Conservation (phyloP, 345 rosid species). For the Citrus maxima region DNA sequence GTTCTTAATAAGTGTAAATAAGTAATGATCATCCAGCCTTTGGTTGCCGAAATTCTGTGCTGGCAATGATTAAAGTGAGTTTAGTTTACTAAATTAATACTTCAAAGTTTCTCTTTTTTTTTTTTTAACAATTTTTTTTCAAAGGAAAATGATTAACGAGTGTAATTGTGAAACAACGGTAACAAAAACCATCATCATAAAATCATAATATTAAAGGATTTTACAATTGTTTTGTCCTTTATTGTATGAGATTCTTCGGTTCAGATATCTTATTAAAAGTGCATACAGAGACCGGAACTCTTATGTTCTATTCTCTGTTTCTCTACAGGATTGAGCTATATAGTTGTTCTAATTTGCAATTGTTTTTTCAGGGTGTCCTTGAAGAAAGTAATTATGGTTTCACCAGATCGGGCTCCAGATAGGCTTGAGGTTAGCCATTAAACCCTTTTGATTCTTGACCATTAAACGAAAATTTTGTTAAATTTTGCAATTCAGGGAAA, state of each 20-base stretch:
- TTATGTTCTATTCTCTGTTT: neutral
- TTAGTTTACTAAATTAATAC: neutral
- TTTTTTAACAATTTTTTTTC: no score
- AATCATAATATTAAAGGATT: no score
- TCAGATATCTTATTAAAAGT: no score
- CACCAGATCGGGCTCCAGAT: slow-evolving; percentile 17
- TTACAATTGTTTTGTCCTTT: no score
- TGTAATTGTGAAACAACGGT: no score
- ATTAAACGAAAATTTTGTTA: neutral
- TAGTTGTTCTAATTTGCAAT: neutral
- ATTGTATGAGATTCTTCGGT: no score
- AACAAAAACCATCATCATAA: no score
- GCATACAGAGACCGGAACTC: neutral
- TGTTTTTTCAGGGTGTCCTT: slow-evolving; percentile 13
- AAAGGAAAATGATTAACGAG: no score
- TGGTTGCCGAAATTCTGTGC: neutral
- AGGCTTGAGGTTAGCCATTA: slow-evolving; percentile 33
- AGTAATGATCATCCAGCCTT: neutral
- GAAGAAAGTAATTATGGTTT: slow-evolving; percentile 20
- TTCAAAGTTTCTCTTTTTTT: neutral
- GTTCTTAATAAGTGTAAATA: neutral
- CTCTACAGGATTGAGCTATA: neutral
- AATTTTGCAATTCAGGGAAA: slow-evolving; percentile 50
- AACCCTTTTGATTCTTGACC: neutral
- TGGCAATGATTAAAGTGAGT: neutral